A percentile compares a stretch with the other conserved stretches of the same genome.
Conservation (phyloP, 768 basidiomycete species). For the Leccinum longicurvipes region DNA sequence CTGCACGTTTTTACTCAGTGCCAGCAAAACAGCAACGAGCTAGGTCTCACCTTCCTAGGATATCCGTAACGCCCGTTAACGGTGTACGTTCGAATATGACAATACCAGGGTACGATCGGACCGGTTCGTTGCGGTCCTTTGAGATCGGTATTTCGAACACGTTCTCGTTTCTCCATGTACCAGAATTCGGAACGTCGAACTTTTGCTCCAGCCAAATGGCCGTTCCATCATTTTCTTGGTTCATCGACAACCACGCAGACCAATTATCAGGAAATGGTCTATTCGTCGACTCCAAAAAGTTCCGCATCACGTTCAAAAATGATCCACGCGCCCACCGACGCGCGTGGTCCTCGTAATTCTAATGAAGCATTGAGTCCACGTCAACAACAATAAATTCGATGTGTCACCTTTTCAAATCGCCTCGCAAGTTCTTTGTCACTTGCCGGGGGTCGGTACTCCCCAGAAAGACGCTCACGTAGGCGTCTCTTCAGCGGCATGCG, state of each 20-base stretch:
- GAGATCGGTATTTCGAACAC: conserved; percentile 57
- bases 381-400: background rate
- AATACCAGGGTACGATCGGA: conserved; percentile 51
- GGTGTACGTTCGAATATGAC: conserved; percentile 77
- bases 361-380: conserved; percentile 10
- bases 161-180: conserved; percentile 55
- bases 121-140: conserved; percentile 13
- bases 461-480: conserved; percentile 33
- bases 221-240: conserved; percentile 70
- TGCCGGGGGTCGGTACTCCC: conserved; percentile 48
- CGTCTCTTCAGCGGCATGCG: conserved; percentile 26
- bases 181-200: conserved; percentile 64
- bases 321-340: conserved; percentile 73
- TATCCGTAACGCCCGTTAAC: conserved; percentile 54
- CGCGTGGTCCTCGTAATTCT: conserved; percentile 73
- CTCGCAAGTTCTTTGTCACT: conserved; percentile 64
- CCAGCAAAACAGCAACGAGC: background rate
- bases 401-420: conserved; percentile 63
- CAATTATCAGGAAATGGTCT: conserved; percentile 40
- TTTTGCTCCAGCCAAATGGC: conserved; percentile 80
- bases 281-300: conserved; percentile 37
- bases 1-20: conserved; percentile 31
- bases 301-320: conserved; percentile 44
- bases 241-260: conserved; percentile 69
- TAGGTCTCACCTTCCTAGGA: conserved; percentile 58